A percentile compares a stretch with the other conserved stretches of the same genome.
Conservation (phyloP, 2,329 filamentous ascomycete species). For the Teratosphaeriaceae sp. region DNA sequence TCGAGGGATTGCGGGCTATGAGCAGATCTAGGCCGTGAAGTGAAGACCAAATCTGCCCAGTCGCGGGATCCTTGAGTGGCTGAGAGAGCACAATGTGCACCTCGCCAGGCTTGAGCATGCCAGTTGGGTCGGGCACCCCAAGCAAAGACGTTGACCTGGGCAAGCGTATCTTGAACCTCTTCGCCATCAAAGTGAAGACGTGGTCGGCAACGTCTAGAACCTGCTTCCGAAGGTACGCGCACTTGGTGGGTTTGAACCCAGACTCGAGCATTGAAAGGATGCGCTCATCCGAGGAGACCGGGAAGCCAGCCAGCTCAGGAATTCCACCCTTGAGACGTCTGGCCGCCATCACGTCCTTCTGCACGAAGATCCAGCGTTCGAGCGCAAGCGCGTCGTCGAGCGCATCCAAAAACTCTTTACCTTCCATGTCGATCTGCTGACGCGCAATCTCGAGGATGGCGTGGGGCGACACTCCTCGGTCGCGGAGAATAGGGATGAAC, state of each 20-base stretch:
- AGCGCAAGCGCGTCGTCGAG: conserved; percentile 47
- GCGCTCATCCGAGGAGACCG: conserved; percentile 43
- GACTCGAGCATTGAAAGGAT: conserved; percentile 50
- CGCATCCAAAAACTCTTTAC: conserved; percentile 46
- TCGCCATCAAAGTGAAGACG: conserved; percentile 14
- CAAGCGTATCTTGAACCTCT: conserved; percentile 41
- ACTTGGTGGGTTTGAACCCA: conserved; percentile 16
- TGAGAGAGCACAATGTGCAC: conserved; percentile 61
- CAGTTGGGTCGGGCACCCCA: conserved; percentile 63
- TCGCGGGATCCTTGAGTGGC: conserved; percentile 49
- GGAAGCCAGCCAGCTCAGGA: conserved; percentile 46
- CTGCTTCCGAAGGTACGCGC: conserved; percentile 12
- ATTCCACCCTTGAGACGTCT: conserved; percentile 25
- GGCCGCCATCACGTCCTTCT: conserved; percentile 33
- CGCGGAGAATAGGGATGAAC: conserved; percentile 61
- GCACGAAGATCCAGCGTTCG: conserved; percentile 48
- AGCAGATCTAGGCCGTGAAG: conserved; percentile 56
- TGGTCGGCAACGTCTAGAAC: conserved; percentile 6
- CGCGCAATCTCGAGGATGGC: conserved; percentile 46
- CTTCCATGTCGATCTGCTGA: conserved; percentile 45
- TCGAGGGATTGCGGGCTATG: conserved; percentile 62
- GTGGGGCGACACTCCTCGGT: conserved; percentile 45
- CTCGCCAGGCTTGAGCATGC: conserved; percentile 56
- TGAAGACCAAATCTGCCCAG: conserved; percentile 47
- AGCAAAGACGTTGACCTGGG: conserved; percentile 55